These are phyloP conservation scores for Thalia dealbata DNA, from an alignment of 176 grass and related monocot genomes.

Conservation along the genomic window DNA sequence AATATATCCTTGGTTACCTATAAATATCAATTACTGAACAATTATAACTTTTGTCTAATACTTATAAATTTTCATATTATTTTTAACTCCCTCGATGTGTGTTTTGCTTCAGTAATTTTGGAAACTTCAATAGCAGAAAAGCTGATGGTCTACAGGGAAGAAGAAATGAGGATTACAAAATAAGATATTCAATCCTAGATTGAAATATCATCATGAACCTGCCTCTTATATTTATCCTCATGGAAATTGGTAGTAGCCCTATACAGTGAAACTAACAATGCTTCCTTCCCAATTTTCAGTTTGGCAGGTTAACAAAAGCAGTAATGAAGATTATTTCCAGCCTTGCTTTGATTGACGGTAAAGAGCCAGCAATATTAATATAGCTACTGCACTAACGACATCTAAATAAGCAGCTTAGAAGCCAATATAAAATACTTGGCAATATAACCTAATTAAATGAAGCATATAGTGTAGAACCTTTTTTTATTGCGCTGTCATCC, in stretches of 20 bases:
- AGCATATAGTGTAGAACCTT: constrained; percentile 32
- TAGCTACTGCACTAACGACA: neutral
- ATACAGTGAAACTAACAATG: neutral
- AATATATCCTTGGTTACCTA: too few relatives aligned
- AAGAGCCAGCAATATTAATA: neutral
- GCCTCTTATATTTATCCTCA: neutral
- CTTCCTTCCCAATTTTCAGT: neutral
- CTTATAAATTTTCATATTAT: too few relatives aligned
- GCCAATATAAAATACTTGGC: neutral
- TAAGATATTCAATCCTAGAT: neutral
- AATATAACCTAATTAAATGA: neutral
- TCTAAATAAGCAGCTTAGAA: neutral
- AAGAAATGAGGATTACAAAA: neutral
- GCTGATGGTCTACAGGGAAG: neutral
- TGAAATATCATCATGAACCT: constrained; percentile 1
- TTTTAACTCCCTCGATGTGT: neutral
- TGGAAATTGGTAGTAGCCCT: neutral
- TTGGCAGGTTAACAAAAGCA: neutral
- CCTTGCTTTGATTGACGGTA: neutral
- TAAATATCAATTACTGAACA: too few relatives aligned
- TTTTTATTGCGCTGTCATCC: constrained; percentile 86
- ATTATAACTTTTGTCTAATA: too few relatives aligned
- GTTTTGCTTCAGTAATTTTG: neutral
- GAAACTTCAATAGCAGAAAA: neutral
- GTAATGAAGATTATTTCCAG: neutral